A percentile compares a stretch with the other conserved stretches of the same genome.
phyloP scores from a whole-genome alignment of 495 filamentous ascomycete species.

The Evansstolkia leycettana region DNA sequence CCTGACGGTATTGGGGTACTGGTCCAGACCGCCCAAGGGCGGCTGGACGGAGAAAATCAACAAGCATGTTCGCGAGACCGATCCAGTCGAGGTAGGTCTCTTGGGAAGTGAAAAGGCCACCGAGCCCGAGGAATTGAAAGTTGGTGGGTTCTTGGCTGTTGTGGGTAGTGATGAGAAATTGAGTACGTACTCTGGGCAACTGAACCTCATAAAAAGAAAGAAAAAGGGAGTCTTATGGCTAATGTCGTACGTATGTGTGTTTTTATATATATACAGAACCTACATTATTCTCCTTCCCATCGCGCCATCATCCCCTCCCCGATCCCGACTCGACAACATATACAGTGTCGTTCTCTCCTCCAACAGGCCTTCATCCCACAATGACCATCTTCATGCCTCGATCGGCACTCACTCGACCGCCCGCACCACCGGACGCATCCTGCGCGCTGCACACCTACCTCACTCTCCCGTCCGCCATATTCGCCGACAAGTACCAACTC shows the following conservation, averaged over 20 bases:
- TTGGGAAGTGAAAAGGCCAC: slow-evolving; percentile 51
- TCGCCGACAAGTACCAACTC: slow-evolving; percentile 80
- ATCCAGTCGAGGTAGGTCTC: slow-evolving; percentile 71
- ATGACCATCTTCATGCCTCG: slow-evolving; percentile 44
- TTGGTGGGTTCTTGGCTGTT: slow-evolving; percentile 70
- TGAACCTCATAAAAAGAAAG: neutral
- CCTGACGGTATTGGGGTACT: slow-evolving; percentile 49
- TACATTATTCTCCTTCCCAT: slow-evolving; percentile 81
- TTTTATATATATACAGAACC: slow-evolving; percentile 49
- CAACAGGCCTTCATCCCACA: slow-evolving; percentile 81
- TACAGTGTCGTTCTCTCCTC: slow-evolving; percentile 42
- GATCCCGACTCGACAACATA: slow-evolving; percentile 33
- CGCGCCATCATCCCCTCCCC: slow-evolving; percentile 58
- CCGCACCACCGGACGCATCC: slow-evolving; percentile 20
- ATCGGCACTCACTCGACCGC: slow-evolving; percentile 18
- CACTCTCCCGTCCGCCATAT: slow-evolving; percentile 72
- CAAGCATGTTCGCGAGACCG: slow-evolving; percentile 19
- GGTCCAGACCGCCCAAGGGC: slow-evolving; percentile 32
- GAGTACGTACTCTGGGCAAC: slow-evolving; percentile 32
- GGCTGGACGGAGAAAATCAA: slow-evolving; percentile 39
- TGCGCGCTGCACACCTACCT: slow-evolving; percentile 77
- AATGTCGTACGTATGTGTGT: too few relatives aligned
- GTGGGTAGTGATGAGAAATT: slow-evolving; percentile 61
- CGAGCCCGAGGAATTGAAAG: slow-evolving; percentile 58
- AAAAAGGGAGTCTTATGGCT: too few relatives aligned